Base-by-base conservation (phyloP, 2,329 filamentous ascomycete genomes). In the Paramyrothecium sp. region DNA sequence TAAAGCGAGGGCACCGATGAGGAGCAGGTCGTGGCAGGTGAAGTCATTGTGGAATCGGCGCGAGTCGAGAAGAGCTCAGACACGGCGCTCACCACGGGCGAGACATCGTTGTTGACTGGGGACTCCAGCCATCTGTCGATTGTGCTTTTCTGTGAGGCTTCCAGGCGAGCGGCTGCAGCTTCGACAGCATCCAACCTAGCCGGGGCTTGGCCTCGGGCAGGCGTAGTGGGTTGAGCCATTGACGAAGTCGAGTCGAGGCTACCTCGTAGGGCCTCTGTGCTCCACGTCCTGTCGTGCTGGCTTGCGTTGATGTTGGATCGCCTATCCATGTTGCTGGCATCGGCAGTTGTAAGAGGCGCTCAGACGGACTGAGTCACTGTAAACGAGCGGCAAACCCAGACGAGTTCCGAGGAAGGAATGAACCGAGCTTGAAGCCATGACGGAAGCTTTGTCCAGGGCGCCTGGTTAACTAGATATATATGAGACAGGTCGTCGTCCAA, bases 121-220 rank as follows among this genome's bases (percentile, higher is more conserved):
- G 65, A 64, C 5, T 62, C 63, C 19, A 68, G 62, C 66, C 66
- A 68, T 23, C 60, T 62, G 33, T 67, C 64, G 13, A 68, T 60
- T 56, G 61, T 63, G 66, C 58, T 17, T 54, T 58, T 22, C 61
- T 60, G 47, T 63, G 33, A 38, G 10, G 33, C 16, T 16, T 38
- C 33, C 16, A 38, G 33, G 8, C 16, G 8, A 38, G 33, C 33
- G 33, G 33, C 33, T 38, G 33, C 33, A 10, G 33, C 33, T 38
- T 38, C 33, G 33, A 38, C 33, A 38, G 16, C 57, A 17, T 60
- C 55, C 19, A 59, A 59, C 57, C 55, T 58, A 13, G 62, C 54
- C n/a, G 63, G 57, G 30, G 53, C 55, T 46, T 61, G 61, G 41
- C 63, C 61, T 51, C 54, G 61, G 11, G 64, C 61, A 30, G 65